Percentiles rank a stretch among this genome's conserved stretches.
These are phyloP conservation scores for carrot (Daucus carota) DNA, from an alignment of 129 eudicot genomes.

Conservation along the genomic window DNA sequence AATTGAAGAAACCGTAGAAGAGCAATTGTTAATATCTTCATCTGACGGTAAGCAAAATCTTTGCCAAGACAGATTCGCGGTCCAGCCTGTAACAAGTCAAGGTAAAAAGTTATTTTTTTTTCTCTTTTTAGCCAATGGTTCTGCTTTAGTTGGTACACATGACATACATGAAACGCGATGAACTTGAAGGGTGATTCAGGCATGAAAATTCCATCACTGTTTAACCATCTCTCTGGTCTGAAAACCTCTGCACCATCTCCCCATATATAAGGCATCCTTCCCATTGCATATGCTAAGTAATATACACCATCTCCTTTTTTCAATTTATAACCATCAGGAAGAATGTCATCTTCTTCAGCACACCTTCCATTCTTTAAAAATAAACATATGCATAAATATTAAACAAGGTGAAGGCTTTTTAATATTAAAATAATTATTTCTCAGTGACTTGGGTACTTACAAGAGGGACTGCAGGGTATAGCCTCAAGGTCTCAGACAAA, in stretches of 20 bases:
- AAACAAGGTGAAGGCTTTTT: neutral
- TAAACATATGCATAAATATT: neutral
- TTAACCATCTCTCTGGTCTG: neutral
- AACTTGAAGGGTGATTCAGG: slow-evolving; percentile 4
- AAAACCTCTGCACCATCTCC: slow-evolving; percentile 24
- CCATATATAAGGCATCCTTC: slow-evolving; percentile 1
- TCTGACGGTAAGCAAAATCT: slow-evolving; percentile 2
- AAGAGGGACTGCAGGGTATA: slow-evolving; percentile 1
- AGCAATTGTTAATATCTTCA: neutral
- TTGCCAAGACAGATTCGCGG: neutral
- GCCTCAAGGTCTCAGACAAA: slow-evolving; percentile 2
- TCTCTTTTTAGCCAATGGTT: neutral
- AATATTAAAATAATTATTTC: neutral
- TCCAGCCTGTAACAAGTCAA: neutral
- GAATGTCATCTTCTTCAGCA: slow-evolving; percentile 61
- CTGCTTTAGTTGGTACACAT: neutral
- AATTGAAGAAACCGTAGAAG: neutral
- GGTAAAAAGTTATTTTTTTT: neutral
- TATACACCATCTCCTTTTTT: slow-evolving; percentile 41
- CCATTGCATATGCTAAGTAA: slow-evolving; percentile 3
- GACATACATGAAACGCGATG: neutral
- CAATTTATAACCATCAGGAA: slow-evolving; percentile 68
- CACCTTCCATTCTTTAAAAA: slow-evolving; percentile 42
- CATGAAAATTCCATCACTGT: neutral
- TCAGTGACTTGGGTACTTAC: neutral